Evolutionary conservation across 139 green algal genomes (phyloP).

Genomic region (Chlorella sp.): DNA sequence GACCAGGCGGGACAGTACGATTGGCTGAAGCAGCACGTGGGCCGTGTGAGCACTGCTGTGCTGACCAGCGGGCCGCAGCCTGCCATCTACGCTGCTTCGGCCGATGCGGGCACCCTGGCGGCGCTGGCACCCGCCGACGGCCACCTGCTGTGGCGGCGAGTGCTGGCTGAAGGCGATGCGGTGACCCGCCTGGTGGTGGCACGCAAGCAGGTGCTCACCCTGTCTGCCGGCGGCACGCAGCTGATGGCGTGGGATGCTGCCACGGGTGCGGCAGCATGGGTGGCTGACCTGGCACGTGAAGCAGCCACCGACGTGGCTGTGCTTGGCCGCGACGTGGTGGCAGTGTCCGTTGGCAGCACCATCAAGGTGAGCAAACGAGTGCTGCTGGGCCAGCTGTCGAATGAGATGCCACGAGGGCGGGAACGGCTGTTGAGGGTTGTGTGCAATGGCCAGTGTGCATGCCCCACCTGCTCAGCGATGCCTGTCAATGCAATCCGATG

Average conservation of each 20-base stretch:
- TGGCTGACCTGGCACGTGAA: not conserved
- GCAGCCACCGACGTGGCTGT: not conserved
- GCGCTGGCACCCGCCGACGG: constrained; percentile 66
- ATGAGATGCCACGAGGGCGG: too few species aligned
- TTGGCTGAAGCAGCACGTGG: constrained; percentile 81
- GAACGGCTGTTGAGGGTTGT: not conserved
- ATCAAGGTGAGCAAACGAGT: not conserved
- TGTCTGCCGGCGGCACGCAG: constrained; percentile 36
- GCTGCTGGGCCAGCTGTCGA: too few species aligned
- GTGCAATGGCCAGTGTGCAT: not conserved
- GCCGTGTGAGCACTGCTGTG: constrained; percentile 40
- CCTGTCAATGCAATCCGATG: too few species aligned
- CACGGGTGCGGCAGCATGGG: constrained; percentile 63
- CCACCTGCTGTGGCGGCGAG: constrained; percentile 71
- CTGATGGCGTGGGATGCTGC: constrained; percentile 59
- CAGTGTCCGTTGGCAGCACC: not conserved
- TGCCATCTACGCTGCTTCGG: constrained; percentile 56
- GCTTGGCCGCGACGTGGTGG: not conserved
- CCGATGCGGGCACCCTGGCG: constrained; percentile 57
- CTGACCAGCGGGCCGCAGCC: constrained; percentile 51
- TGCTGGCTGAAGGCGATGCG: constrained; percentile 32
- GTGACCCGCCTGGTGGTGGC: not conserved
- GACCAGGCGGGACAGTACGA: constrained; percentile 79
- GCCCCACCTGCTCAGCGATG: not conserved
- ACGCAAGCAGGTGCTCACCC: constrained; percentile 39